phyloP scores from a whole-genome alignment of 805 yeast genomes.

The Cyberlindnera maclurae region DNA sequence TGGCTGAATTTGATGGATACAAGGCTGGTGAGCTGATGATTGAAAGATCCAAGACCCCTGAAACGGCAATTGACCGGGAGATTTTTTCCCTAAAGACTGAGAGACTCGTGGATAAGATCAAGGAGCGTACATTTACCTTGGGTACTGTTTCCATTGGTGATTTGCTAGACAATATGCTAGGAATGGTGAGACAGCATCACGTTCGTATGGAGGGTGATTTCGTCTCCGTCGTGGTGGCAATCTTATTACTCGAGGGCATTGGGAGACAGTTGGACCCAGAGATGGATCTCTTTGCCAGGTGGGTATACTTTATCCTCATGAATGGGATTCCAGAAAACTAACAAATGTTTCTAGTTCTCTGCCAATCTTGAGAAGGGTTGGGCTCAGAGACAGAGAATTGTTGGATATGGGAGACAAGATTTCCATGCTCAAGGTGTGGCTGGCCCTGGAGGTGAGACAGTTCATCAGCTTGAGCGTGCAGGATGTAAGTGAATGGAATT shows the following conservation, averaged over 20 bases:
- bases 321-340: conserved; percentile 28
- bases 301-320: conserved; percentile 45
- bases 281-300: conserved; percentile 92
- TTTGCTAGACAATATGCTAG: conserved; percentile 73
- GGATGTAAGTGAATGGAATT: conserved; percentile 44
- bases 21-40: conserved; percentile 93
- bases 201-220: conserved; percentile 98
- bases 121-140: conserved; percentile 81
- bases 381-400: conserved; percentile 60
- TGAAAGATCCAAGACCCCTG: conserved; percentile 91
- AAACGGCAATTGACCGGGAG: conserved; percentile 78
- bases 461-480: conserved; percentile 76
- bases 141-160: conserved; percentile 93
- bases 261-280: conserved; percentile 93
- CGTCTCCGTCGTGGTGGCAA: conserved; percentile 91
- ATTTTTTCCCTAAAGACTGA: conserved; percentile 85
- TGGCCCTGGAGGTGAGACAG: conserved; percentile 82
- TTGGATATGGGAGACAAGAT: conserved; percentile 54
- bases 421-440: conserved; percentile 86
- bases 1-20: conserved; percentile 90
- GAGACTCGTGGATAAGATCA: conserved; percentile 70
- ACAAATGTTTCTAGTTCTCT: conserved; percentile 17
- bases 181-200: conserved; percentile 91
- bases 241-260: conserved; percentile 84
- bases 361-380: conserved; percentile 57